phyloP scores from a whole-genome alignment of 2,329 filamentous ascomycete genomes.

The Talaromyces albobiverticillius region DNA sequence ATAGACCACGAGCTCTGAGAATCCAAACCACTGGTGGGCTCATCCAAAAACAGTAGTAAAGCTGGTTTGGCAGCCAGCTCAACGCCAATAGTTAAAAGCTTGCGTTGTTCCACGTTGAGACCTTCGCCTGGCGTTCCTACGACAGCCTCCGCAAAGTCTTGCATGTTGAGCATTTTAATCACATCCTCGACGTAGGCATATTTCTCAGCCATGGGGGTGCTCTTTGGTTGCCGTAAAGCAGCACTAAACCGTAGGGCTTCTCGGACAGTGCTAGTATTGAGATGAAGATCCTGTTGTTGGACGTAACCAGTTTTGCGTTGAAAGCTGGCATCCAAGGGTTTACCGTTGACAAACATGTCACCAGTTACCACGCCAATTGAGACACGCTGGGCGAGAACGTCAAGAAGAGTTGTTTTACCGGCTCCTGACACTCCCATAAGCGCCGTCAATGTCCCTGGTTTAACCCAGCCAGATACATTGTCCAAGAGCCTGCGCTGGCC shows the following conservation, averaged over 20 bases:
- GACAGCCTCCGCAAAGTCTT: slow-evolving; percentile 80
- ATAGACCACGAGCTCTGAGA: slow-evolving; percentile 91
- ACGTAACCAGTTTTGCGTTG: slow-evolving; percentile 49
- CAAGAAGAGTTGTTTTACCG: slow-evolving; percentile 84
- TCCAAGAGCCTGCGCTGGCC: slow-evolving; percentile 73
- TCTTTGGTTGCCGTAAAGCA: slow-evolving; percentile 73
- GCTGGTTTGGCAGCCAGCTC: slow-evolving; percentile 88
- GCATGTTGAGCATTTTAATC: slow-evolving; percentile 85
- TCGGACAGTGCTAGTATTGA: slow-evolving; percentile 78
- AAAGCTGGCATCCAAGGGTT: slow-evolving; percentile 56
- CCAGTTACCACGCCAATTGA: slow-evolving; percentile 85
- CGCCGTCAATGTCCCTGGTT: slow-evolving; percentile 83
- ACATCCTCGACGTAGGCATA: slow-evolving; percentile 75
- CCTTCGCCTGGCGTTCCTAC: slow-evolving; percentile 84
- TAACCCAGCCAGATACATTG: slow-evolving; percentile 86
- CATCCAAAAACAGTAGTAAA: slow-evolving; percentile 83
- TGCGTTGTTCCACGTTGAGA: slow-evolving; percentile 60
- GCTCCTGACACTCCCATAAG: slow-evolving; percentile 88
- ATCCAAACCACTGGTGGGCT: slow-evolving; percentile 88
- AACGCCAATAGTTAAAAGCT: slow-evolving; percentile 83
- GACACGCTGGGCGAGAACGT: slow-evolving; percentile 77
- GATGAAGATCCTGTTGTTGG: slow-evolving; percentile 85
- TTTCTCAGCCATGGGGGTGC: slow-evolving; percentile 71
- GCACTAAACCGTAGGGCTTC: slow-evolving; percentile 85
- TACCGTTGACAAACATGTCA: slow-evolving; percentile 76